Evolutionary conservation across 352 stramenopile genomes (phyloP).

Genomic region (Hyaloperonospora brassicae): DNA sequence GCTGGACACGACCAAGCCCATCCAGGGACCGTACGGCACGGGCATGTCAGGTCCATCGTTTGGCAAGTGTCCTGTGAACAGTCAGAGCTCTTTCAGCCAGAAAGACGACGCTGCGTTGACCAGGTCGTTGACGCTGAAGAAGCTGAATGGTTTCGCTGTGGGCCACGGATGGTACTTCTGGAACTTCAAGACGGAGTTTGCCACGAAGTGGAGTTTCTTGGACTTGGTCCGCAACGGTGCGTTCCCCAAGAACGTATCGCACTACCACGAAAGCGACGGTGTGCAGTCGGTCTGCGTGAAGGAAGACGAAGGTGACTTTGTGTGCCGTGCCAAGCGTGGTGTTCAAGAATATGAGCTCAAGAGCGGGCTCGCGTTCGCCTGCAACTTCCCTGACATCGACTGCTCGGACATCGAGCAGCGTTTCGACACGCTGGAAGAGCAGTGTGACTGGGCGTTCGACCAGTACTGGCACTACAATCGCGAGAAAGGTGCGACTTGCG

Average conservation of each 20-base stretch:
- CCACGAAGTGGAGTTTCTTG: conserved; percentile 88
- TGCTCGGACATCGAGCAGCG: conserved; percentile 46
- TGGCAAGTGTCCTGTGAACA: conserved; percentile 83
- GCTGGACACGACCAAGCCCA: conserved; percentile 81
- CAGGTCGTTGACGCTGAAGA: conserved; percentile 82
- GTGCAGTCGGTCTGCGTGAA: conserved; percentile 53
- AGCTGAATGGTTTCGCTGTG: conserved; percentile 87
- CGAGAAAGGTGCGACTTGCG: conserved; percentile 63
- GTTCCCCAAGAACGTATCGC: conserved; percentile 73
- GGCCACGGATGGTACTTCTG: conserved; percentile 94
- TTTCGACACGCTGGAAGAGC: conserved; percentile 53
- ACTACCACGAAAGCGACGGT: conserved; percentile 48
- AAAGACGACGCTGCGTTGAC: conserved; percentile 76
- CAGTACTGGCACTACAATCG: conserved; percentile 70
- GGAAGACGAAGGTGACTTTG: conserved; percentile 70
- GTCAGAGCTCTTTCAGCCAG: conserved; percentile 76
- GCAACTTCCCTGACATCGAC: conserved; percentile 47
- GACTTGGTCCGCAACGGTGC: conserved; percentile 44
- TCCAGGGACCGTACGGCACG: conserved; percentile 82
- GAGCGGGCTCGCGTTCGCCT: conserved; percentile 56
- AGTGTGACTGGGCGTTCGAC: conserved; percentile 71
- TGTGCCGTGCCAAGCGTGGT: conserved; percentile 67
- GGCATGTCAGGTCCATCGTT: conserved; percentile 82
- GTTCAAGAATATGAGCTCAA: conserved; percentile 60
- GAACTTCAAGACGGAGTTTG: conserved; percentile 93